Conservation (phyloP, 129 eudicot genomes). For the Artemisia tridentata region DNA sequence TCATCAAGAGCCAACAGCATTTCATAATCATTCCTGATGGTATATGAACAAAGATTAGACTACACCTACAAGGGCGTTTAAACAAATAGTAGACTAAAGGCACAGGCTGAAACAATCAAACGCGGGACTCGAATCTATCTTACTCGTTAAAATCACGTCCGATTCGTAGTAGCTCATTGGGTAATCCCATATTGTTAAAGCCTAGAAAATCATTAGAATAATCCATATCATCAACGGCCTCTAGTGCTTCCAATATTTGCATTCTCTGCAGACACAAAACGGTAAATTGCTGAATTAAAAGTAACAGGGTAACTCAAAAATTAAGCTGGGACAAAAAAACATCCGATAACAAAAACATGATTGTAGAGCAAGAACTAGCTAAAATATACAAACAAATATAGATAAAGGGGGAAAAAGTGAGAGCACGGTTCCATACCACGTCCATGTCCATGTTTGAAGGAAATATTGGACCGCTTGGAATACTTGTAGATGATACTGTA, state of each 20-base stretch:
- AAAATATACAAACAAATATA: neutral
- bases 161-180: constrained; percentile 41
- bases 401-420: neutral
- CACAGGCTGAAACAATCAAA: neutral
- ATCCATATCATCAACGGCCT: constrained; percentile 67
- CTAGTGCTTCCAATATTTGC: constrained; percentile 74
- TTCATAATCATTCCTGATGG: constrained; percentile 80
- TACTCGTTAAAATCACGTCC: constrained; percentile 93
- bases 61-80: neutral
- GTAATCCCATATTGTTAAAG: constrained; percentile 54
- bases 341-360: neutral
- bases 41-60: constrained; percentile 16
- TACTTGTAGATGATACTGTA: constrained; percentile 38
- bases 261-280: constrained; percentile 59
- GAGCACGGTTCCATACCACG: constrained; percentile 47
- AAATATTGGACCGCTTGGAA: constrained; percentile 48
- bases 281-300: constrained; percentile 4
- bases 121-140: constrained; percentile 23
- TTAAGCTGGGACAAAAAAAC: neutral
- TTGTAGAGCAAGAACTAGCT: neutral
- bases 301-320: neutral
- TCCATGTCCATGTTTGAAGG: constrained; percentile 82
- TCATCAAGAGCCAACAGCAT: constrained; percentile 98
- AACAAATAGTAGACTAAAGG: neutral
- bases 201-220: constrained; percentile 40